Percentiles rank a stretch among this genome's conserved stretches.
phyloP scores from a whole-genome alignment of 2,329 filamentous ascomycete genomes.

The Drechslerella stenobrocha region DNA sequence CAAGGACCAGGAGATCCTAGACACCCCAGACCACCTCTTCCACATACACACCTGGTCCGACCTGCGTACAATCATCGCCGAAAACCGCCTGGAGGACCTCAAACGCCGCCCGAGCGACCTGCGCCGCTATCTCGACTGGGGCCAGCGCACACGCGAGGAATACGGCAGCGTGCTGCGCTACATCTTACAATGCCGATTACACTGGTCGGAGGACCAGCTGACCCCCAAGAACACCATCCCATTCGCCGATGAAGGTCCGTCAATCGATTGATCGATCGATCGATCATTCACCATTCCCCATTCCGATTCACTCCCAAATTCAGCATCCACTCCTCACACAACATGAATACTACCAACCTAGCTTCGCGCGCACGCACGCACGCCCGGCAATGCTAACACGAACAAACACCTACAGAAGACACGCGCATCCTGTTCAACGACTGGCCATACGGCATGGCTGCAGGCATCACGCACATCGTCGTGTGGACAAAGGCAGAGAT shows the following conservation, averaged over 20 bases:
- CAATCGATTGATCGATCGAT: too few relatives aligned
- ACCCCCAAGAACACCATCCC: slow-evolving; percentile 55
- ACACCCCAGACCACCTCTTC: slow-evolving; percentile 65
- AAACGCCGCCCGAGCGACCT: slow-evolving; percentile 76
- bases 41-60: slow-evolving; percentile 68
- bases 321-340: too few relatives aligned
- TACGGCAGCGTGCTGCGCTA: slow-evolving; percentile 80
- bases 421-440: slow-evolving; percentile 79
- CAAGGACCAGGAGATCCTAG: slow-evolving; percentile 51
- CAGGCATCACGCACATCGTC: slow-evolving; percentile 70
- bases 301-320: too few relatives aligned
- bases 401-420: slow-evolving; percentile 36
- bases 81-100: slow-evolving; percentile 68
- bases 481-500: slow-evolving; percentile 91
- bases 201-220: slow-evolving; percentile 63
- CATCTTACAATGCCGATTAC: slow-evolving; percentile 69
- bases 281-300: too few relatives aligned
- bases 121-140: slow-evolving; percentile 74
- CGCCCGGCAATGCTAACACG: neutral
- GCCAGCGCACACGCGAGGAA: slow-evolving; percentile 64
- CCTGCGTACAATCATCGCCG: slow-evolving; percentile 65
- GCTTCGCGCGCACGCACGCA: neutral
- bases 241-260: slow-evolving; percentile 58
- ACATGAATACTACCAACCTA: neutral
- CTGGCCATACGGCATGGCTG: slow-evolving; percentile 82